Evolutionary conservation across 1,284 basidiomycete species (phyloP).

Genomic region (Irpex sp.): DNA sequence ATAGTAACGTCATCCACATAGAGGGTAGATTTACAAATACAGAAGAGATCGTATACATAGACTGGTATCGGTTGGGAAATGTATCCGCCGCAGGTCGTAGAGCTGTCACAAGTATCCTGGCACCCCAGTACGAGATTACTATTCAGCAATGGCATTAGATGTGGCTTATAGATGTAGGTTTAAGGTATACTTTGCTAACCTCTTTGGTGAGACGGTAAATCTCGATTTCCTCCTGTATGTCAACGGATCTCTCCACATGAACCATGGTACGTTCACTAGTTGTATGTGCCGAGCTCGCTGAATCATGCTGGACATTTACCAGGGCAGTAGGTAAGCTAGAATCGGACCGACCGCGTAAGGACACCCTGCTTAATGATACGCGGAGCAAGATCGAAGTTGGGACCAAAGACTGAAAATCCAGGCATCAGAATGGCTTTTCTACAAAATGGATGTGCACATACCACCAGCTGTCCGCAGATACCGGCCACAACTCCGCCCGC

Average conservation of each 20-base stretch:
- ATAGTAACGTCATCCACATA: no score
- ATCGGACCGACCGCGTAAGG: neutral
- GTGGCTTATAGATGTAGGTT: no score
- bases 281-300: neutral
- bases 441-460: neutral
- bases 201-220: neutral
- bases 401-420: neutral
- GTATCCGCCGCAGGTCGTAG: no score
- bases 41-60: no score
- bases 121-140: no score
- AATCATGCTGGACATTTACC: neutral
- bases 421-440: no score
- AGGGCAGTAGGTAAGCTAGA: neutral
- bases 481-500: neutral
- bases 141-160: no score
- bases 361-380: neutral
- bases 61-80: no score
- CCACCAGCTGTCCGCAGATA: neutral
- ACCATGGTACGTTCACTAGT: neutral
- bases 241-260: neutral
- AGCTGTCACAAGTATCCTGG: no score
- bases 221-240: neutral
- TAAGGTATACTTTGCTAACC: no score
- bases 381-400: neutral
- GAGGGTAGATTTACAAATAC: no score